A percentile compares a stretch with the other conserved stretches of the same genome.
Evolutionary conservation across 345 rosid genomes (phyloP).

Genomic region (Sapria himalayana): DNA sequence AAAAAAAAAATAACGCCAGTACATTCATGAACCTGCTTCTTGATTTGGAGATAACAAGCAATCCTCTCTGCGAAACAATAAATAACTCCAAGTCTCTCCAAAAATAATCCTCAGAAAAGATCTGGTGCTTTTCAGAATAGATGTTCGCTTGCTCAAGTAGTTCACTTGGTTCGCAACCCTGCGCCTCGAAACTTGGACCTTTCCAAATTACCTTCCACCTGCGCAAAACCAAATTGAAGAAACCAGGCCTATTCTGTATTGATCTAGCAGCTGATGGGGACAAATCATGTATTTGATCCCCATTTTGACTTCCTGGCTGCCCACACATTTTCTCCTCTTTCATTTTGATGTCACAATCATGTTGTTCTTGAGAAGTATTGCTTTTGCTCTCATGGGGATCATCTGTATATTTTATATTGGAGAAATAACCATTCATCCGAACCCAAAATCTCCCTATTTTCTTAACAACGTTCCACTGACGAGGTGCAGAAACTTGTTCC

Average conservation of each 20-base stretch:
- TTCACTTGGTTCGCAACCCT: constrained; percentile 13
- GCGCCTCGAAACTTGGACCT: constrained; percentile 9
- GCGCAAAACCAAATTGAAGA: constrained; percentile 15
- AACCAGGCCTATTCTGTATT: constrained; percentile 12
- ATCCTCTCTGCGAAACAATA: constrained; percentile 31
- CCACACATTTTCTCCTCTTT: constrained; percentile 11
- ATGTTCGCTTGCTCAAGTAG: constrained; percentile 9
- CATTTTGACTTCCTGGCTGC: constrained; percentile 7
- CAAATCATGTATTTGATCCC: constrained; percentile 1
- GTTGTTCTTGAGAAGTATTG: constrained; percentile 7
- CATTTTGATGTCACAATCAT: constrained; percentile 7
- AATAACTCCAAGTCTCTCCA: constrained; percentile 46
- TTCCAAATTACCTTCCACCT: constrained; percentile 21
- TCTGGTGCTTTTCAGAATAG: constrained; percentile 12
- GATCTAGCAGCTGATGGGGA: constrained; percentile 11
- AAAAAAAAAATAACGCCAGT: constrained; percentile 6
- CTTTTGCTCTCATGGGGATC: constrained; percentile 9
- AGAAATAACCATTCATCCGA: constrained; percentile 12
- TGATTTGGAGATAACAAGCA: constrained; percentile 23
- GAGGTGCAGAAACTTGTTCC: constrained; percentile 16
- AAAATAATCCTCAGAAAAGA: constrained; percentile 23
- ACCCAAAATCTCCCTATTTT: constrained; percentile 29
- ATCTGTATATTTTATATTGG: constrained; percentile 11
- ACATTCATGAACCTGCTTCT: constrained; percentile 35
- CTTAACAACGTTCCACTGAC: constrained; percentile 17